These are phyloP conservation scores for Nakazawaea wickerhamii DNA, from an alignment of 805 yeast species.

Conservation along the genomic window DNA sequence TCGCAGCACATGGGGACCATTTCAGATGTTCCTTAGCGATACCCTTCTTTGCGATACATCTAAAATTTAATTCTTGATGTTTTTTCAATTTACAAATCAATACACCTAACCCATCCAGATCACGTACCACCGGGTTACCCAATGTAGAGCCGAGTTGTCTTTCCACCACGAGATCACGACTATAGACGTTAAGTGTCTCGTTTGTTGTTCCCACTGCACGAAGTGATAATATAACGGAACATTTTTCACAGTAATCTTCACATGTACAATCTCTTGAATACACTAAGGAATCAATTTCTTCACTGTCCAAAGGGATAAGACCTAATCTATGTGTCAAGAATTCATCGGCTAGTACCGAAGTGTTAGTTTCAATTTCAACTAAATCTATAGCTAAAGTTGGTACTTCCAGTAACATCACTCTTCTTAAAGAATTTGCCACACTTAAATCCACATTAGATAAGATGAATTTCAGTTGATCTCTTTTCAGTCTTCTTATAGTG, in stretches of 20 bases:
- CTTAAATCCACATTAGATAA: constrained; percentile 83
- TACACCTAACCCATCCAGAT: constrained; percentile 76
- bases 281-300: constrained; percentile 75
- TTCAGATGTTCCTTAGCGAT: constrained; percentile 97
- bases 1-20: constrained; percentile 96
- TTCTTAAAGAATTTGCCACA: constrained; percentile 85
- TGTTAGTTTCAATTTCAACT: constrained; percentile 89
- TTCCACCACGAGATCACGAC: constrained; percentile 62
- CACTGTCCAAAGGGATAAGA: constrained; percentile 79
- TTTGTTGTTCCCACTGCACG: constrained; percentile 86
- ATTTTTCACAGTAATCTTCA: constrained; percentile 93
- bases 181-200: constrained; percentile 82
- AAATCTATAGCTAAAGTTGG: constrained; percentile 96
- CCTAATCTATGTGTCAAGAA: constrained; percentile 94
- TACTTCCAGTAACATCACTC: constrained; percentile 92
- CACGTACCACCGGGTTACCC: constrained; percentile 85
- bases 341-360: constrained; percentile 95
- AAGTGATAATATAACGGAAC: constrained; percentile 82
- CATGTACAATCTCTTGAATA: constrained; percentile 96
- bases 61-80: constrained; percentile 83
- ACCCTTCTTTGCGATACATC: constrained; percentile 96
- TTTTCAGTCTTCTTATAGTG: constrained; percentile 79
- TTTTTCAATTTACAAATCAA: constrained; percentile 84
- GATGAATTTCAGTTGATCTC: constrained; percentile 87
- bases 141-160: constrained; percentile 31